phyloP scores from a whole-genome alignment of 345 rosid genomes.

The Eucalyptus cloeziana region DNA sequence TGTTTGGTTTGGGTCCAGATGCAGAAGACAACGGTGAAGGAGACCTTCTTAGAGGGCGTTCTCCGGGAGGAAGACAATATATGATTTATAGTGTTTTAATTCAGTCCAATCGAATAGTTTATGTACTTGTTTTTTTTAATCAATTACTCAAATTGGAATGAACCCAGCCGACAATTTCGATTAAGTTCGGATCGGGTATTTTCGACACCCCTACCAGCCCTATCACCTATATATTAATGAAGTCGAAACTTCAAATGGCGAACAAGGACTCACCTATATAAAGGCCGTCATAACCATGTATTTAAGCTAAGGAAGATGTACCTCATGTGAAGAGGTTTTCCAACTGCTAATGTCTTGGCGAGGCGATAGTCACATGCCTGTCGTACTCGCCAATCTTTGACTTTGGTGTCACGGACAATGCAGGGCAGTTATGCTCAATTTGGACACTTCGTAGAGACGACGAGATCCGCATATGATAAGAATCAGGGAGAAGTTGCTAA shows the following conservation, averaged over 20 bases:
- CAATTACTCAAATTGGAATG: neutral
- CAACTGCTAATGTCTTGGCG: neutral
- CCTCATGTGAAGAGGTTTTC: neutral
- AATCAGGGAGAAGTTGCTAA: neutral
- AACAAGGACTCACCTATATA: neutral
- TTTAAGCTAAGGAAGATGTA: neutral
- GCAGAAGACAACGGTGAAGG: neutral
- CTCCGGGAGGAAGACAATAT: neutral
- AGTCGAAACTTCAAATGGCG: neutral
- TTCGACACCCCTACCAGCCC: neutral
- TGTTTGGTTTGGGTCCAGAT: rapidly evolving
- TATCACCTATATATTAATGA: neutral
- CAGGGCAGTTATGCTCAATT: neutral
- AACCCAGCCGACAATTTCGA: neutral
- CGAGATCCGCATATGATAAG: neutral
- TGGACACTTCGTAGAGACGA: neutral
- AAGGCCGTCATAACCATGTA: neutral
- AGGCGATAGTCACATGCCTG: neutral
- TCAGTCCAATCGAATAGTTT: neutral
- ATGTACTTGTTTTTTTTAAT: rapidly evolving
- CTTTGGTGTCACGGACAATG: neutral
- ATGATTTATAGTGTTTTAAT: neutral
- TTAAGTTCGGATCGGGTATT: neutral
- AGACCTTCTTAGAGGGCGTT: neutral
- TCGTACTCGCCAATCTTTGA: neutral